Percentiles rank a stretch among this genome's conserved stretches.
Evolutionary conservation across 2,329 filamentous ascomycete species (phyloP).

Genomic region (Verticillium klebahnii): DNA sequence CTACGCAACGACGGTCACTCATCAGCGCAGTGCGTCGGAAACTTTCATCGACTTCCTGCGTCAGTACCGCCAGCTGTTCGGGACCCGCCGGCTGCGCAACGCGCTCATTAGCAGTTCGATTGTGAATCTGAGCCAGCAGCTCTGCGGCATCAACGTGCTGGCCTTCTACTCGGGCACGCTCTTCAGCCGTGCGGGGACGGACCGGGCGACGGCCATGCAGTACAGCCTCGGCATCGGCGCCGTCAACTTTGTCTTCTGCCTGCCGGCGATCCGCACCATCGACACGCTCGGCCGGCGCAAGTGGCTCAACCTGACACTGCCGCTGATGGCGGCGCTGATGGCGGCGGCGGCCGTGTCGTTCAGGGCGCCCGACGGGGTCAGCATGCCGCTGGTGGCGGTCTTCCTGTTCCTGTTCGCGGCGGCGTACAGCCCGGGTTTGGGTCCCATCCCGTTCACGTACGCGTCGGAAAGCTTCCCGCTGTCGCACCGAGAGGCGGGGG

Average conservation of each 20-base stretch:
- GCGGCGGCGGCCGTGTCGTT: slow-evolving; percentile 30
- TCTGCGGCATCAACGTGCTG: slow-evolving; percentile 33
- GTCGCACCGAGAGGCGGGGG: slow-evolving; percentile 44
- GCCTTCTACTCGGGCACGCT: slow-evolving; percentile 33
- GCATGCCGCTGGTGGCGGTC: slow-evolving; percentile 25
- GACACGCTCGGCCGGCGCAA: slow-evolving; percentile 35
- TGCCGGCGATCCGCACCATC: slow-evolving; percentile 34
- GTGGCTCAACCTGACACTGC: slow-evolving; percentile 37
- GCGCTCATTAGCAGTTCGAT: slow-evolving; percentile 25
- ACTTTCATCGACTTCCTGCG: slow-evolving; percentile 20
- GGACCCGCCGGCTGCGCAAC: slow-evolving; percentile 23
- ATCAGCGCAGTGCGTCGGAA: not conserved
- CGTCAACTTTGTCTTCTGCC: slow-evolving; percentile 36
- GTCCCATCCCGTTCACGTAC: slow-evolving; percentile 45
- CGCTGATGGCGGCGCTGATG: slow-evolving; percentile 38
- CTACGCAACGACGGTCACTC: not conserved
- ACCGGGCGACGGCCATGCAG: slow-evolving; percentile 18
- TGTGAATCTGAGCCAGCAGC: slow-evolving; percentile 25
- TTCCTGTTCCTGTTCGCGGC: slow-evolving; percentile 37
- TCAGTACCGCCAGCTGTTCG: slow-evolving; percentile 23
- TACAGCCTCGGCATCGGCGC: slow-evolving; percentile 30
- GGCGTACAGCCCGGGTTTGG: slow-evolving; percentile 35
- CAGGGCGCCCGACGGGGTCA: slow-evolving; percentile 6
- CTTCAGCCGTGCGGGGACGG: slow-evolving; percentile 16
- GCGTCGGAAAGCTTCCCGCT: slow-evolving; percentile 46